phyloP scores from a whole-genome alignment of 2,329 filamentous ascomycete species.

The Bisporella sp. region DNA sequence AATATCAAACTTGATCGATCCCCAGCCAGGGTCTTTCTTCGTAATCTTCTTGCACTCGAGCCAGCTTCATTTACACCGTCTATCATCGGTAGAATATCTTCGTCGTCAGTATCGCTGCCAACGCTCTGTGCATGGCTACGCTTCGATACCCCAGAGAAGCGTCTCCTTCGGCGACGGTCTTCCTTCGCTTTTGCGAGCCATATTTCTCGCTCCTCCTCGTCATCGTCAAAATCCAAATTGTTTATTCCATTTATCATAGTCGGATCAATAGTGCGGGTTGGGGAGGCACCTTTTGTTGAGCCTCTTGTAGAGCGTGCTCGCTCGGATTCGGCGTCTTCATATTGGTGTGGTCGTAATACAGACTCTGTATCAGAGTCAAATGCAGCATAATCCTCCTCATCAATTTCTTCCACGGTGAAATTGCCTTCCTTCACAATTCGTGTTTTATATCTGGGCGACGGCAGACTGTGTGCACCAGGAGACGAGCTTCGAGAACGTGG shows the following conservation, averaged over 20 bases:
- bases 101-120: constrained; percentile 28
- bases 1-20: constrained; percentile 26
- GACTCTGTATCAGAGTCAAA: constrained; percentile 21
- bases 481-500: constrained; percentile 22
- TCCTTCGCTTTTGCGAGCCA: constrained; percentile 17
- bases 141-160: constrained; percentile 25
- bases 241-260: constrained; percentile 12
- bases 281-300: constrained; percentile 3
- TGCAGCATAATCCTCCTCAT: constrained; percentile 21
- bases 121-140: constrained; percentile 26
- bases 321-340: constrained; percentile 27
- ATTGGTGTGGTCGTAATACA: constrained; percentile 24
- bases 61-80: constrained; percentile 25
- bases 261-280: constrained; percentile 16
- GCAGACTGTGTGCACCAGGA: constrained; percentile 5
- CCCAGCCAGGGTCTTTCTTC: constrained; percentile 21
- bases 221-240: constrained; percentile 17
- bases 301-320: constrained; percentile 11
- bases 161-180: constrained; percentile 22
- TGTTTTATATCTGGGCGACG: constrained; percentile 4
- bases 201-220: constrained; percentile 18
- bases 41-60: constrained; percentile 24
- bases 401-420: constrained; percentile 26
- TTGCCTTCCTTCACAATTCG: constrained; percentile 18
- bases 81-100: constrained; percentile 25